A percentile compares a stretch with the other conserved stretches of the same genome.
These are phyloP conservation scores for Inga laurina DNA, from an alignment of 306 rosid species.

Conservation along the genomic window DNA sequence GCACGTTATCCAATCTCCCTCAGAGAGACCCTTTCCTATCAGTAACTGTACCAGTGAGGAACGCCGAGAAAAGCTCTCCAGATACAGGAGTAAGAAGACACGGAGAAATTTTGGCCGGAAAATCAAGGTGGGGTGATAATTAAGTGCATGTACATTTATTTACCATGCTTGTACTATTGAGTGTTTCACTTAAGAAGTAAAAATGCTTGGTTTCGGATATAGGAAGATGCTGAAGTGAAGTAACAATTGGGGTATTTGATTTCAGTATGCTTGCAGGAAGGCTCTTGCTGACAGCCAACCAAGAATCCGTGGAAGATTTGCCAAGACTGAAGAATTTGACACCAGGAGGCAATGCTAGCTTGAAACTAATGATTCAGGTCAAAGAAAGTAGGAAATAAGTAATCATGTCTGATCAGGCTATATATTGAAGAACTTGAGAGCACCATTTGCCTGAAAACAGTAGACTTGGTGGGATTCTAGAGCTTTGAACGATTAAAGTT, in stretches of 20 bases:
- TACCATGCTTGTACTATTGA: not conserved
- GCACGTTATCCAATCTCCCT: conserved; percentile 52
- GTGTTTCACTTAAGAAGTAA: not conserved
- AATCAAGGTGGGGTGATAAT: conserved; percentile 69
- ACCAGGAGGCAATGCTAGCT: conserved; percentile 48
- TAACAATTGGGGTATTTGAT: conserved; percentile 20
- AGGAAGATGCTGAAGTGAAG: not conserved
- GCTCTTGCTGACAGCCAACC: conserved; percentile 98
- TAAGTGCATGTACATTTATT: not conserved
- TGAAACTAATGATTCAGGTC: conserved; percentile 22
- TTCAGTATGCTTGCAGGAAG: conserved; percentile 96
- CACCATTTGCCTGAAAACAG: conserved; percentile 17
- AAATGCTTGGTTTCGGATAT: conserved; percentile 2
- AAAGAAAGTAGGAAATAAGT: conserved; percentile 42
- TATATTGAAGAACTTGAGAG: conserved; percentile 30
- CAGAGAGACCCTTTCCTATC: conserved; percentile 55
- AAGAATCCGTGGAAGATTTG: conserved; percentile 97
- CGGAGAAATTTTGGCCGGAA: conserved; percentile 94
- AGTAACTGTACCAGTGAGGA: conserved; percentile 79
- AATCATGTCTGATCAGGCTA: conserved; percentile 36
- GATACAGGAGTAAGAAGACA: conserved; percentile 87
- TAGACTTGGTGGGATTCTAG: conserved; percentile 24
- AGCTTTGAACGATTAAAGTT: conserved; percentile 29
- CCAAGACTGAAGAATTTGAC: conserved; percentile 72
- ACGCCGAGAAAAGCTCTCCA: conserved; percentile 84